Base-by-base conservation (phyloP, 176 grass and related monocot species). In the Calamus simplicifolius region DNA sequence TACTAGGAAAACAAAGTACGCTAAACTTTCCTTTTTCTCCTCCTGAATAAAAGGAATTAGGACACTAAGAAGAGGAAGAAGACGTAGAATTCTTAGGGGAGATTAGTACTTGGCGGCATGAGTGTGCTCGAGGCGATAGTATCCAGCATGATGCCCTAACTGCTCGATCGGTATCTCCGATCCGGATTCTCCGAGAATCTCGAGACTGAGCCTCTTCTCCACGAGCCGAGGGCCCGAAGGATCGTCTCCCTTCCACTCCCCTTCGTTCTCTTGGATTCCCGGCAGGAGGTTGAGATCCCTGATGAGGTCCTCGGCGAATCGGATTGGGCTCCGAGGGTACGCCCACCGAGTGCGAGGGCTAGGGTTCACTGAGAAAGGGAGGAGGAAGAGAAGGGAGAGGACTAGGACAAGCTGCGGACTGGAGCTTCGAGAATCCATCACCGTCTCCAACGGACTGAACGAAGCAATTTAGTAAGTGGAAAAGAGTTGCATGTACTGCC, bases 211-310 rank as follows among this genome's bases (percentile, higher is more conserved):
- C 25, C 80, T 55, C 28, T 19, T 59, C 49, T 82, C 80, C 5
- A 82, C 73, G 59, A 82, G 54, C 6, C 60, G 54, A n/a, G 67
- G 80, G 30, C 43, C 61, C 49, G 4, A 69, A 29, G 19, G 49
- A 5, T 49, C 18, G 15, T 70, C 66, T 51, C 16, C 27, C 67
- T 28, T 61, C 79, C 15, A 10, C 52, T 70, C 59, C 51, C 28
- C 50, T 25, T 48, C 57, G 17, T 56, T n/a, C 50, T 80, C 29
- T 25, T 53, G 29, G 29, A 77, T 70, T 52, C 55, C 28, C 13
- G 80, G 80, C 19, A 77, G 49, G 59, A 82, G 80, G 73, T 77
- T 82, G 53, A 82, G 80, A 56, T 82, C 80, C 28, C 80, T 50
- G 31, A 82, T 82, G 30, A 82, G 73, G 27, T 51, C 52, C 49